phyloP scores from a whole-genome alignment of 805 yeast genomes.

The Candida parachauliodes region DNA sequence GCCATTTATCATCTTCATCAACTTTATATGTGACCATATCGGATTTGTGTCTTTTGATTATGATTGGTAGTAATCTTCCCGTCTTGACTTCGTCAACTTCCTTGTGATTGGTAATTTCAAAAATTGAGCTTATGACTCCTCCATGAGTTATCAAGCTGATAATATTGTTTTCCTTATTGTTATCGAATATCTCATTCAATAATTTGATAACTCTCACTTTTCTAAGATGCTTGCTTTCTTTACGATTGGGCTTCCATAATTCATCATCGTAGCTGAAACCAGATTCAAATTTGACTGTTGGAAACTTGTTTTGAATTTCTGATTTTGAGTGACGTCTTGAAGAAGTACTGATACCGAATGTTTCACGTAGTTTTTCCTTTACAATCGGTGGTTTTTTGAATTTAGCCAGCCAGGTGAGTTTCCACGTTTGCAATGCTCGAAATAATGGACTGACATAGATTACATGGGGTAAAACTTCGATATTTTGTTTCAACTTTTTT shows the following conservation, averaged over 20 bases:
- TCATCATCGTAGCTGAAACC: conserved; percentile 46
- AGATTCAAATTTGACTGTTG: conserved; percentile 36
- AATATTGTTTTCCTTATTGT: conserved; percentile 20
- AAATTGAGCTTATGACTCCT: conserved; percentile 51
- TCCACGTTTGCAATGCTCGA: conserved; percentile 52
- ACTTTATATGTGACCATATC: conserved; percentile 1
- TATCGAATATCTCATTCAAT: conserved; percentile 31
- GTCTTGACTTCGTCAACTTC: conserved; percentile 51
- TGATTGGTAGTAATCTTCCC: conserved; percentile 55
- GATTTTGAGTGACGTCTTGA: conserved; percentile 46
- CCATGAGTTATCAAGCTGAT: conserved; percentile 57
- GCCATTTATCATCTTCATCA: background rate
- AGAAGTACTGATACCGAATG: conserved; percentile 55
- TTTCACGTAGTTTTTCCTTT: conserved; percentile 53
- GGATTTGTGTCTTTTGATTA: conserved; percentile 36
- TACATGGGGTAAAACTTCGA: conserved; percentile 48
- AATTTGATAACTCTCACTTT: conserved; percentile 42
- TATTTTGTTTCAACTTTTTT: conserved; percentile 30
- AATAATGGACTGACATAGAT: conserved; percentile 60
- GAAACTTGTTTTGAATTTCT: conserved; percentile 30
- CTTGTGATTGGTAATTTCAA: conserved; percentile 51
- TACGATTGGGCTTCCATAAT: conserved; percentile 31
- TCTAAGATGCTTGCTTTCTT: conserved; percentile 46
- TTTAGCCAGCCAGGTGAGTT: conserved; percentile 41
- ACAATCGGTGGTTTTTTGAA: conserved; percentile 21